Evolutionary conservation across 148 eudicot species (phyloP).

Genomic region (Beta vulgaris): DNA sequence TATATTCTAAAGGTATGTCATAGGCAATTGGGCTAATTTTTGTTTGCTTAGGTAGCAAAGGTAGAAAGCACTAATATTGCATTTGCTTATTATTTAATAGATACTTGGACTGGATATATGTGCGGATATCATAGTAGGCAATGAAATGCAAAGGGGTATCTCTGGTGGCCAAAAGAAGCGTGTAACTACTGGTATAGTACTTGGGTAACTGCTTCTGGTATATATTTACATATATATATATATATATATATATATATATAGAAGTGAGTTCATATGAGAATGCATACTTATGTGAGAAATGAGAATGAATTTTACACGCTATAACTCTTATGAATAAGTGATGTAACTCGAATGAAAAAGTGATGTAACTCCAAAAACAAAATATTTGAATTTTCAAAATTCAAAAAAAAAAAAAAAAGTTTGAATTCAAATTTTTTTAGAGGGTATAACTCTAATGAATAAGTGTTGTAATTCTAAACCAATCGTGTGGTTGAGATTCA

Average conservation of each 20-base stretch:
- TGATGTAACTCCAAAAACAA: too few species aligned
- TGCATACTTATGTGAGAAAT: too few species aligned
- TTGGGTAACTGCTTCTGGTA: not conserved
- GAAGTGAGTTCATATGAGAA: too few species aligned
- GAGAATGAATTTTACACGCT: too few species aligned
- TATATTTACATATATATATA: not conserved
- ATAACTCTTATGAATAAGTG: too few species aligned
- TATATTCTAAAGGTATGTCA: slow-evolving; percentile 68
- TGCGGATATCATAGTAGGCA: slow-evolving; percentile 66
- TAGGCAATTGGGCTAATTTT: not conserved
- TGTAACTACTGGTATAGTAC: slow-evolving; percentile 59
- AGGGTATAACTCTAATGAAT: too few species aligned
- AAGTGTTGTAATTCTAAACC: too few species aligned
- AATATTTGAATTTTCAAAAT: too few species aligned
- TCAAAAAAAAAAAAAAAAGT: too few species aligned
- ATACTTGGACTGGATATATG: slow-evolving; percentile 67
- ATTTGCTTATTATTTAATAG: slow-evolving; percentile 25
- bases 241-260: not conserved
- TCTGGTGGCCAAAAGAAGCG: slow-evolving; percentile 98
- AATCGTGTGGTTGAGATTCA: too few species aligned
- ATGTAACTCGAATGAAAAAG: too few species aligned
- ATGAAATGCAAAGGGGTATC: slow-evolving; percentile 82
- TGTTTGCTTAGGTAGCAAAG: not conserved
- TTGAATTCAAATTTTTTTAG: too few species aligned
- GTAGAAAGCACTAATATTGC: not conserved